These are phyloP conservation scores for Diplodia mutila DNA, from an alignment of 2,329 filamentous ascomycete species.

Conservation along the genomic window DNA sequence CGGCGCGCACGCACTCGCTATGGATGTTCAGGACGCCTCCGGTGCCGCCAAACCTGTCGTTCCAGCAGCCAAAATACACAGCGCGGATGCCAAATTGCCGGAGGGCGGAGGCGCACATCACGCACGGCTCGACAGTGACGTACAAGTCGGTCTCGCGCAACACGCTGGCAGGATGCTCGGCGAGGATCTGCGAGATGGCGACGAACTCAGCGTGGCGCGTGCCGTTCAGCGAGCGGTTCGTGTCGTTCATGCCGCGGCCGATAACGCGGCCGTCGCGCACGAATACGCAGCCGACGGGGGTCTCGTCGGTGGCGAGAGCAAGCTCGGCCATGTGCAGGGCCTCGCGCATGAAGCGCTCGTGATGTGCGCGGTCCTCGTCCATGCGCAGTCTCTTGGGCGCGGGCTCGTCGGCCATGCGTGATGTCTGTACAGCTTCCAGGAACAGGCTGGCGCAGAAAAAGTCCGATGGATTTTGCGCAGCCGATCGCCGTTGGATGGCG, in stretches of 20 bases:
- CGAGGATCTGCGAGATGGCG: slow-evolving; percentile 71
- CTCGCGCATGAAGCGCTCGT: slow-evolving; percentile 76
- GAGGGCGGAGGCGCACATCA: slow-evolving; percentile 96
- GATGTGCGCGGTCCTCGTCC: slow-evolving; percentile 32
- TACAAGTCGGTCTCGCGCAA: slow-evolving; percentile 80
- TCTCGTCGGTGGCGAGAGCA: slow-evolving; percentile 85
- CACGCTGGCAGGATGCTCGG: slow-evolving; percentile 67
- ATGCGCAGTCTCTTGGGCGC: slow-evolving; percentile 12
- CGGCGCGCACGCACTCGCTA: slow-evolving; percentile 55
- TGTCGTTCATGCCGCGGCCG: slow-evolving; percentile 93
- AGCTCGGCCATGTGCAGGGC: slow-evolving; percentile 88
- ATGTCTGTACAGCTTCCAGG: neutral
- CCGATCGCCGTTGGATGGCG: slow-evolving; percentile 21
- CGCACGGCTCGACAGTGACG: slow-evolving; percentile 96
- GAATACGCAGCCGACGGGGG: slow-evolving; percentile 93
- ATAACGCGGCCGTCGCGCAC: slow-evolving; percentile 80
- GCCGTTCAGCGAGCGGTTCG: slow-evolving; percentile 83
- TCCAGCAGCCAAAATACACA: slow-evolving; percentile 93
- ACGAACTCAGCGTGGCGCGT: slow-evolving; percentile 96
- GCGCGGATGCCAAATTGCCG: slow-evolving; percentile 84
- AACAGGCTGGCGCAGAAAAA: slow-evolving; percentile 20
- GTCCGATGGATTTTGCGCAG: slow-evolving; percentile 12
- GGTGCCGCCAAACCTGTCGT: slow-evolving; percentile 96
- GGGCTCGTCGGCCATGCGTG: slow-evolving; percentile 8
- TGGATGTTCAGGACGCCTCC: slow-evolving; percentile 92